Conservation (phyloP, 2,329 filamentous ascomycete species). For the Penicillium thymicola region DNA sequence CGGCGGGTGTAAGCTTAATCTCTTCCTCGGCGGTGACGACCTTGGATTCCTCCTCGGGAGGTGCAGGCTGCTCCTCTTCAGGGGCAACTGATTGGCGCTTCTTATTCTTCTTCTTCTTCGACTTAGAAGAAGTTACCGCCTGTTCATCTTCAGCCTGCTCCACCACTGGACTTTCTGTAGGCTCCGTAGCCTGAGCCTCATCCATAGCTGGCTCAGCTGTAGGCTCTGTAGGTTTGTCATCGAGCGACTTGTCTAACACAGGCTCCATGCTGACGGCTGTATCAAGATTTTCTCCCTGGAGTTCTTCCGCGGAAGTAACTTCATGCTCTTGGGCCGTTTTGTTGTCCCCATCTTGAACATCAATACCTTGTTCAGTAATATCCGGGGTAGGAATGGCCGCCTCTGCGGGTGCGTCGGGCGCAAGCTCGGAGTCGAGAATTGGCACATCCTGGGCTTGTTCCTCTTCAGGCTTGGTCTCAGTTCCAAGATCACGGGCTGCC, state of each 20-base stretch:
- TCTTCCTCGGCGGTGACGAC: neutral
- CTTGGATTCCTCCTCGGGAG: conserved; percentile 3
- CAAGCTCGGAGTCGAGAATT: neutral
- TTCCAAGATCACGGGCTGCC: neutral
- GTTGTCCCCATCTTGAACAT: neutral
- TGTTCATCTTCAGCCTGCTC: conserved; percentile 1
- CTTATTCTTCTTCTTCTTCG: conserved; percentile 25
- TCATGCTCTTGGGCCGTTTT: neutral
- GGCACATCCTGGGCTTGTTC: neutral
- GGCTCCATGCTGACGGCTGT: neutral
- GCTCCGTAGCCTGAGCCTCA: neutral
- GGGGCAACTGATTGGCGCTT: conserved; percentile 16
- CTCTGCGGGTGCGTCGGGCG: neutral
- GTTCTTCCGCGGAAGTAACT: neutral
- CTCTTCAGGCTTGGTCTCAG: neutral
- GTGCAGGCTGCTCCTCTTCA: conserved; percentile 1
- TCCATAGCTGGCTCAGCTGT: neutral
- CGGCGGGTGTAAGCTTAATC: neutral
- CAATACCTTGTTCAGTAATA: neutral
- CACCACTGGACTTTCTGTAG: neutral
- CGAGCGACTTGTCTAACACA: neutral
- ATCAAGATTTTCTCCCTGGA: neutral
- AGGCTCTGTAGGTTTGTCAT: neutral
- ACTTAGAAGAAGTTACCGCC: neutral
- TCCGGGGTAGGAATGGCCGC: conserved; percentile 2